phyloP scores from a whole-genome alignment of 2,329 filamentous ascomycete species.

The Cladosporium cucumerinum region DNA sequence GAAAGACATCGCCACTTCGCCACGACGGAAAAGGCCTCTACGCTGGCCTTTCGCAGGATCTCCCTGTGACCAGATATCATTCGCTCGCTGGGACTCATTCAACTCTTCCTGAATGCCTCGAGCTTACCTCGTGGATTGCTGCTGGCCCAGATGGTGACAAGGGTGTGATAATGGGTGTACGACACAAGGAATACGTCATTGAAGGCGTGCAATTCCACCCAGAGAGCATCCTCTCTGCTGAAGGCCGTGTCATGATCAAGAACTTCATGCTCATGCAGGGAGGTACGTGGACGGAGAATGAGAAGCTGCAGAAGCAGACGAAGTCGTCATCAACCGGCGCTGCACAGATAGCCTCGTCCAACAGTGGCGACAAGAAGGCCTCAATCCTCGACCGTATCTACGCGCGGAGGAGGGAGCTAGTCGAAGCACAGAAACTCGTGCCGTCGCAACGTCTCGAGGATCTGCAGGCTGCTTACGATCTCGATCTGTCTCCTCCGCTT shows the following conservation, averaged over 20 bases:
- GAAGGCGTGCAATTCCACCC: conserved; percentile 98
- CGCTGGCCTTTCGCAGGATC: conserved; percentile 68
- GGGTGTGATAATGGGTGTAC: conserved; percentile 92
- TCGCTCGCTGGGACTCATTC: conserved; percentile 89
- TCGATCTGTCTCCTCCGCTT: conserved; percentile 79
- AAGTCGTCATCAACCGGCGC: conserved; percentile 36
- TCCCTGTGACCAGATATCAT: conserved; percentile 93
- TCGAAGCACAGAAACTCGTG: conserved; percentile 76
- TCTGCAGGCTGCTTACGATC: conserved; percentile 79
- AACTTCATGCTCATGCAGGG: conserved; percentile 88
- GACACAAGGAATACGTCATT: conserved; percentile 86
- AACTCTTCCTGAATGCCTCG: conserved; percentile 78
- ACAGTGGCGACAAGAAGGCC: conserved; percentile 57
- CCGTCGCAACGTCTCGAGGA: conserved; percentile 81
- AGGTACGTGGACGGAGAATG: conserved; percentile 86
- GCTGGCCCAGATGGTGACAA: conserved; percentile 70
- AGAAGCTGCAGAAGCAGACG: conserved; percentile 46
- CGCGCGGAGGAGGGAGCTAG: conserved; percentile 68
- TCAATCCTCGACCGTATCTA: conserved; percentile 94
- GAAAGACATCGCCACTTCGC: conserved; percentile 86
- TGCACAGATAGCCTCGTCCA: conserved; percentile 19
- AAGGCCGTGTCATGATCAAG: conserved; percentile 82
- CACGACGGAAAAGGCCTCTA: conserved; percentile 95
- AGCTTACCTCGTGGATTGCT: conserved; percentile 86
- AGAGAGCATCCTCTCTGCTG: conserved; percentile 89